phyloP scores from a whole-genome alignment of 2,329 filamentous ascomycete genomes.

The Tolypocladium cylindrosporum region DNA sequence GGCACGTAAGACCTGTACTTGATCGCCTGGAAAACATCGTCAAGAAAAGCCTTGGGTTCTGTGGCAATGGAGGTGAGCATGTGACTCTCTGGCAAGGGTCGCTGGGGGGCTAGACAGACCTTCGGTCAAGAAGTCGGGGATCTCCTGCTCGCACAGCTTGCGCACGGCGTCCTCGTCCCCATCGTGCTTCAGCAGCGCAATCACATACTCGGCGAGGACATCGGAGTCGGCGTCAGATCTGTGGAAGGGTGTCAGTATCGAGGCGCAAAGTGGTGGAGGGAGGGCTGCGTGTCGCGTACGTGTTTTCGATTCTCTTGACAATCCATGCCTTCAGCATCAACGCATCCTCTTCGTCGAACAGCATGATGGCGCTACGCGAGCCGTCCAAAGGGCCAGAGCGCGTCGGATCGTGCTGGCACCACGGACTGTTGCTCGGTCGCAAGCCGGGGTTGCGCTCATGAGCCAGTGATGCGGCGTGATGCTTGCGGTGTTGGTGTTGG shows the following conservation, averaged over 20 bases:
- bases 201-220: slow-evolving; percentile 76
- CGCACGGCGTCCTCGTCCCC: slow-evolving; percentile 54
- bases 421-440: neutral
- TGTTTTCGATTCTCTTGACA: slow-evolving; percentile 65
- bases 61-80: neutral
- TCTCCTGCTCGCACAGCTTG: slow-evolving; percentile 58
- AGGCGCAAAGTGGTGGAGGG: neutral
- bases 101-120: slow-evolving; percentile 27
- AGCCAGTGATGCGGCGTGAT: neutral
- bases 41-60: slow-evolving; percentile 46
- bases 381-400: neutral
- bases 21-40: slow-evolving; percentile 61
- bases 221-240: slow-evolving; percentile 74
- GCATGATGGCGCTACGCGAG: slow-evolving; percentile 30
- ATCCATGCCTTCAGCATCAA: slow-evolving; percentile 65
- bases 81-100: neutral
- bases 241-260: slow-evolving; percentile 5
- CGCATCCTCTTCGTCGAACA: slow-evolving; percentile 53
- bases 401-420: neutral
- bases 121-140: slow-evolving; percentile 66
- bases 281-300: slow-evolving; percentile 37
- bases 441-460: neutral
- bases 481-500: neutral
- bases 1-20: slow-evolving; percentile 51
- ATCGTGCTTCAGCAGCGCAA: slow-evolving; percentile 64